phyloP scores from a whole-genome alignment of 805 yeast genomes.

The Hanseniaspora clermontiae region DNA sequence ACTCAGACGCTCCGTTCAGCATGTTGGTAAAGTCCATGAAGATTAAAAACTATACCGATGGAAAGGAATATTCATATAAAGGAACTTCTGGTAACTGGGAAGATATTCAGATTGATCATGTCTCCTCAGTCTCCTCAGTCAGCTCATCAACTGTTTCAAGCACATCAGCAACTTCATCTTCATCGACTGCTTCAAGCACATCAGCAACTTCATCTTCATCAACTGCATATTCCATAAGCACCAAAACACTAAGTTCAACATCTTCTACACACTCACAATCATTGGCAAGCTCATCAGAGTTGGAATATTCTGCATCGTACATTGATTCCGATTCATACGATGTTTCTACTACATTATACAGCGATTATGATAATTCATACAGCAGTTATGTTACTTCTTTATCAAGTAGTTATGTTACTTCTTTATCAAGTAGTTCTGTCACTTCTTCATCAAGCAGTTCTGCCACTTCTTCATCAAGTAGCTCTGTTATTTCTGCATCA shows the following conservation, averaged over 20 bases:
- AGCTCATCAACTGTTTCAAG: conserved; percentile 14
- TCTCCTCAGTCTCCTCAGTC: too few species aligned
- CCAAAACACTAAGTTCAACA: conserved; percentile 16
- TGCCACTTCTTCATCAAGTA: not conserved
- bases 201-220: conserved; percentile 14
- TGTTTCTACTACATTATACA: too few species aligned
- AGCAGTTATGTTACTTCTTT: too few species aligned
- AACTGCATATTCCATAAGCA: conserved; percentile 11
- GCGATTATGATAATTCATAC: too few species aligned
- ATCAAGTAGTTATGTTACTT: not conserved
- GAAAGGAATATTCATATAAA: conserved; percentile 42
- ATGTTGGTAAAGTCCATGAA: conserved; percentile 49
- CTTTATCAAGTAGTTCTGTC: not conserved
- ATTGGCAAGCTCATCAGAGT: conserved; percentile 2
- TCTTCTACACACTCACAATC: conserved; percentile 6
- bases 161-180: conserved; percentile 12
- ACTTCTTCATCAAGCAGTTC: not conserved
- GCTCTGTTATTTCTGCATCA: conserved; percentile 7
- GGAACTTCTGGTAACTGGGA: conserved; percentile 47
- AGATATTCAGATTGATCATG: conserved; percentile 37
- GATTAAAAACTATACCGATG: conserved; percentile 61
- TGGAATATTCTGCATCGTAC: conserved; percentile 1
- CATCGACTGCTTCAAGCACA: conserved; percentile 12
- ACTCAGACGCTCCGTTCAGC: conserved; percentile 50
- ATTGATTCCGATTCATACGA: too few species aligned